Conservation (phyloP, 805 yeast species). For the Schizosaccharomyces octosporus region DNA sequence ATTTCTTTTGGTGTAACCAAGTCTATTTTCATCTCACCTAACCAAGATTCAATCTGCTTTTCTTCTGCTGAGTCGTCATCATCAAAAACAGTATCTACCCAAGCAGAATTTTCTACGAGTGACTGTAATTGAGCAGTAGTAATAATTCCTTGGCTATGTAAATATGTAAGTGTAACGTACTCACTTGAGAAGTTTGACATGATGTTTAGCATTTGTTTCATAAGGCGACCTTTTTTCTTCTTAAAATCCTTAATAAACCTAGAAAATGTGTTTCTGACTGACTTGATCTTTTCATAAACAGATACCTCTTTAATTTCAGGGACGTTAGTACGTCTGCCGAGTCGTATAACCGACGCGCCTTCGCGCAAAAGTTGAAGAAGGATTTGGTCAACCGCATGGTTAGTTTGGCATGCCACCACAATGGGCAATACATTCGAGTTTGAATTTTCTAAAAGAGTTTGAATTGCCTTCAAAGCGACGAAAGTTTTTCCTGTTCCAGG, state of each 20-base stretch:
- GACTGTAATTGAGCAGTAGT: background rate
- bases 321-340: background rate
- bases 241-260: background rate
- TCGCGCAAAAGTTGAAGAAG: background rate
- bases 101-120: background rate
- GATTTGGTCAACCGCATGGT: background rate
- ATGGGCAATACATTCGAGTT: background rate
- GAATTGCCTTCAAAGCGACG: conserved; percentile 75
- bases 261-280: background rate
- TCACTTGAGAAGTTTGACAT: background rate
- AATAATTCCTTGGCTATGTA: background rate
- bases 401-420: background rate
- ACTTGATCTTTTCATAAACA: background rate
- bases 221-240: background rate
- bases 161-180: background rate
- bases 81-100: background rate
- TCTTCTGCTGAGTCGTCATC: background rate
- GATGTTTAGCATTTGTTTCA: background rate
- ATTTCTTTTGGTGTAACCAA: background rate
- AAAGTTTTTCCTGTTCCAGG: conserved; percentile 97
- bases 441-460: conserved; percentile 83
- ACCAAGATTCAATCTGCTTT: background rate
- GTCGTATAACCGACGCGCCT: background rate
- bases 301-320: background rate
- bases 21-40: background rate